Conservation (phyloP, 495 filamentous ascomycete genomes). For the Collariella sp. region DNA sequence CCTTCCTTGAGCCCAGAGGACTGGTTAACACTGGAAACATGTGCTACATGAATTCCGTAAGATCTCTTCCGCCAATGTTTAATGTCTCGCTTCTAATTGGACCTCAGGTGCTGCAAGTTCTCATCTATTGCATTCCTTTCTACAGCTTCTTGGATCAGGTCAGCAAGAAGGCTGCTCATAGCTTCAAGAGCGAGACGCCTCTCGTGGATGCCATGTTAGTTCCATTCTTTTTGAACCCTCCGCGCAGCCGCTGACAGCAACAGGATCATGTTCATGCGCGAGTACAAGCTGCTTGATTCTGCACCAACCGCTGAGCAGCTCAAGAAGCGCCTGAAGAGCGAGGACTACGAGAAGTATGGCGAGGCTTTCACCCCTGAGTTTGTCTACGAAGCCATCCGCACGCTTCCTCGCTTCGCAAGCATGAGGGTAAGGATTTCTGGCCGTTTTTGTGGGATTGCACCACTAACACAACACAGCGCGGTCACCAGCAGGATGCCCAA, state of each 20-base stretch:
- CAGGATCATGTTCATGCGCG: slow-evolving; percentile 92
- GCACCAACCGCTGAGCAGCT: slow-evolving; percentile 66
- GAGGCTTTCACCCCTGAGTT: slow-evolving; percentile 90
- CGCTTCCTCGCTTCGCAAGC: slow-evolving; percentile 76
- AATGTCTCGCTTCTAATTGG: not conserved
- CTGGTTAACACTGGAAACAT: slow-evolving; percentile 96
- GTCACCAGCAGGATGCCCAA: slow-evolving; percentile 96
- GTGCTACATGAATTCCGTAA: slow-evolving; percentile 99
- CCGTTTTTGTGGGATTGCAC: not conserved
- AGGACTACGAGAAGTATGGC: slow-evolving; percentile 82
- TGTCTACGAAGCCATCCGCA: slow-evolving; percentile 85
- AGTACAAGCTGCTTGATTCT: slow-evolving; percentile 79
- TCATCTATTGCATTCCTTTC: slow-evolving; percentile 88
- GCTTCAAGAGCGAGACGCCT: slow-evolving; percentile 90
- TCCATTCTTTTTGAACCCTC: not conserved
- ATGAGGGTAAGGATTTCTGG: slow-evolving; percentile 60
- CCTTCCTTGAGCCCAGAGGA: slow-evolving; percentile 88
- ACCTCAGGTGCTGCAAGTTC: slow-evolving; percentile 76
- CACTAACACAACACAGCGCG: slow-evolving; percentile 50
- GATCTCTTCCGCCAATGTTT: slow-evolving; percentile 19
- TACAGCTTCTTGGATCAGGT: slow-evolving; percentile 88
- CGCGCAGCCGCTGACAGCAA: slow-evolving; percentile 10
- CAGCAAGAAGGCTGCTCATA: slow-evolving; percentile 71
- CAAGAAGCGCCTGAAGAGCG: slow-evolving; percentile 60
- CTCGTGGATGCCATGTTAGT: slow-evolving; percentile 88